Percentiles rank a stretch among this genome's conserved stretches.
These are phyloP conservation scores for Claviceps lovelessii DNA, from an alignment of 2,329 filamentous ascomycete species.

Conservation along the genomic window DNA sequence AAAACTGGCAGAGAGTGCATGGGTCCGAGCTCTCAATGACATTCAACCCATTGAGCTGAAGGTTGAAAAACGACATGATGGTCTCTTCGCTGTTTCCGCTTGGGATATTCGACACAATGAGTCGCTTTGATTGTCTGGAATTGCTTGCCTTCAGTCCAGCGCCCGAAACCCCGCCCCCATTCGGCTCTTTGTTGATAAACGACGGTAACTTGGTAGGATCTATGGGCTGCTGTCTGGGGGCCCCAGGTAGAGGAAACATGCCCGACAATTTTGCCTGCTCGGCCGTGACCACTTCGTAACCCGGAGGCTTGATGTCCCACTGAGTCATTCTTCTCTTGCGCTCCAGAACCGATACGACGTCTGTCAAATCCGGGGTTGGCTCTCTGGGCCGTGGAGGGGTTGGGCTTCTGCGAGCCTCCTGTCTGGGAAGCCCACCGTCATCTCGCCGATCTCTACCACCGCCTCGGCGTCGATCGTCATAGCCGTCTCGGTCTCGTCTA, in stretches of 20 bases:
- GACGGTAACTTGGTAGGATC: slow-evolving; percentile 87
- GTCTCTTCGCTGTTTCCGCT: slow-evolving; percentile 57
- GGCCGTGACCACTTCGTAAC: slow-evolving; percentile 94
- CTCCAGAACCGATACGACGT: slow-evolving; percentile 66
- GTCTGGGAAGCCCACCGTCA: slow-evolving; percentile 24
- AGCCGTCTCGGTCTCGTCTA: slow-evolving; percentile 43
- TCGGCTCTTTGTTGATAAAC: slow-evolving; percentile 88
- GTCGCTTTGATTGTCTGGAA: slow-evolving; percentile 83
- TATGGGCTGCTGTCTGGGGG: slow-evolving; percentile 87
- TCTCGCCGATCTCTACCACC: slow-evolving; percentile 31
- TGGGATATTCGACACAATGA: slow-evolving; percentile 77
- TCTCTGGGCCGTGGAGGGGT: slow-evolving; percentile 81
- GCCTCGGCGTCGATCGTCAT: slow-evolving; percentile 36
- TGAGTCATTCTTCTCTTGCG: slow-evolving; percentile 89
- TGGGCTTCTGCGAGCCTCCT: slow-evolving; percentile 54
- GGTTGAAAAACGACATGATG: slow-evolving; percentile 78
- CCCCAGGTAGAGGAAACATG: slow-evolving; percentile 96
- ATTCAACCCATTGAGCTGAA: slow-evolving; percentile 93
- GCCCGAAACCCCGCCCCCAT: slow-evolving; percentile 51
- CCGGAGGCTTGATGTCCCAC: slow-evolving; percentile 98
- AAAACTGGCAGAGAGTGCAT: slow-evolving; percentile 70
- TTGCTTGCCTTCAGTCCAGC: slow-evolving; percentile 84
- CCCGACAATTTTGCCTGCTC: slow-evolving; percentile 97
- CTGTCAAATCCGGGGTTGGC: slow-evolving; percentile 86
- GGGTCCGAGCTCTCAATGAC: slow-evolving; percentile 73